These are phyloP conservation scores for Pichia sp. DNA, from an alignment of 1,139 yeast genomes.

Conservation along the genomic window DNA sequence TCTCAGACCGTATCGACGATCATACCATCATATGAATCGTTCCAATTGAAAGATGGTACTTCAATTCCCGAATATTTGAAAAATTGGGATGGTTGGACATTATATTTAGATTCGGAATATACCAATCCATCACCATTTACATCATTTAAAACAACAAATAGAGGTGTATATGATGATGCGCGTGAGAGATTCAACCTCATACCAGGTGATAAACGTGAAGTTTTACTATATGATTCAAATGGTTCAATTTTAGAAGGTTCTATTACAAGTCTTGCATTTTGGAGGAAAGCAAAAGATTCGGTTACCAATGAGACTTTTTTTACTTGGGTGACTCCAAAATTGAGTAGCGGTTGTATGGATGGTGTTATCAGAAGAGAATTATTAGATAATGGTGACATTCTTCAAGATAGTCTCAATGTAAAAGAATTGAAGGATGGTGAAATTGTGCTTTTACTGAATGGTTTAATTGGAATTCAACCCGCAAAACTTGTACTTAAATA, in stretches of 20 bases:
- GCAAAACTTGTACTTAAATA: slow-evolving; percentile 27
- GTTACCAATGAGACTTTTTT: slow-evolving; percentile 29
- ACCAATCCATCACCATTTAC: slow-evolving; percentile 68
- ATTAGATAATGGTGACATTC: slow-evolving; percentile 45
- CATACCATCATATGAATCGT: slow-evolving; percentile 7
- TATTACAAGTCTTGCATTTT: slow-evolving; percentile 72
- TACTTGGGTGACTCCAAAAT: slow-evolving; percentile 73
- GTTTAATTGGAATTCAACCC: slow-evolving; percentile 70
- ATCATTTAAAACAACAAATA: slow-evolving; percentile 77
- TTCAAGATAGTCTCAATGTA: slow-evolving; percentile 45
- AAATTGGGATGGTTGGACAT: slow-evolving; percentile 32
- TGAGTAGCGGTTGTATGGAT: slow-evolving; percentile 74
- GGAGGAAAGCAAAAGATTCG: slow-evolving; percentile 30
- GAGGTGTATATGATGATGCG: slow-evolving; percentile 59
- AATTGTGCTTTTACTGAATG: slow-evolving; percentile 68
- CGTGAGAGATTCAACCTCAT: slow-evolving; percentile 36
- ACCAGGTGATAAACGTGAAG: slow-evolving; percentile 48
- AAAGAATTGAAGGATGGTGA: slow-evolving; percentile 53
- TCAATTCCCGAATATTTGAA: slow-evolving; percentile 5
- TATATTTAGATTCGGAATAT: slow-evolving; percentile 52
- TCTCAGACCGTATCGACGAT: slow-evolving; percentile 2
- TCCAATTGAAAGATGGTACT: slow-evolving; percentile 1
- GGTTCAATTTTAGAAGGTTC: slow-evolving; percentile 75
- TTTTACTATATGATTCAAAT: slow-evolving; percentile 56
- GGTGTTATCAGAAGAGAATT: slow-evolving; percentile 74